Evolutionary conservation across 257 asterid genomes (phyloP).

Genomic region (Apocynum venetum): DNA sequence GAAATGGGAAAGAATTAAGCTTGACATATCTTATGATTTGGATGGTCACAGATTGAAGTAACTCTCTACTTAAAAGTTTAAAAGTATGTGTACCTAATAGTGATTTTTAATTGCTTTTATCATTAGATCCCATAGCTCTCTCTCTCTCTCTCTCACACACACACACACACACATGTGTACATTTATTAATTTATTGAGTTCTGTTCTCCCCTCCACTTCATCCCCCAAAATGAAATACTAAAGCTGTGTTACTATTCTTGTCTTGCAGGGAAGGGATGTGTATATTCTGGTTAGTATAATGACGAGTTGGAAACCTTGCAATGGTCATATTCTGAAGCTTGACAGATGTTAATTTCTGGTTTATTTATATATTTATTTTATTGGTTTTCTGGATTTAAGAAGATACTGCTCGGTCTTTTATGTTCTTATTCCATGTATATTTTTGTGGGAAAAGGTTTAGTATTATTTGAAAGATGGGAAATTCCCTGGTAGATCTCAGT

Average conservation of each 20-base stretch:
- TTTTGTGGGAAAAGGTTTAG: not conserved
- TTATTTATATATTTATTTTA: not conserved
- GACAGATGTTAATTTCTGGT: conserved; percentile 2
- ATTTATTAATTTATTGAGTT: too few species aligned
- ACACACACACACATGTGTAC: too few species aligned
- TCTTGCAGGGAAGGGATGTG: conserved; percentile 90
- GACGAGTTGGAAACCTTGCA: conserved; percentile 9
- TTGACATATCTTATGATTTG: not conserved
- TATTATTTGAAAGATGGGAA: not conserved
- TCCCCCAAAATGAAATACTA: not conserved
- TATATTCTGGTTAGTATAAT: conserved; percentile 74
- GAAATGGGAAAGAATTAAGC: not conserved
- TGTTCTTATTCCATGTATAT: not conserved
- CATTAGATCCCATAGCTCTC: not conserved
- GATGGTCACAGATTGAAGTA: not conserved
- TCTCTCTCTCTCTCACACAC: too few species aligned
- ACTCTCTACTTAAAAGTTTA: not conserved
- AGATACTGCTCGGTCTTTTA: not conserved
- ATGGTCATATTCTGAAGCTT: conserved; percentile 11
- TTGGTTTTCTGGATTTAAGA: not conserved
- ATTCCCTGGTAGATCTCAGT: not conserved
- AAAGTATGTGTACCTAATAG: not conserved
- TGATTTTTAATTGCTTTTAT: not conserved
- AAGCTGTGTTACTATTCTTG: conserved; percentile 5
- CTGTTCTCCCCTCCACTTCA: not conserved